Base-by-base conservation (phyloP, 305 asterid genomes). In the Fraxinus albicans region DNA sequence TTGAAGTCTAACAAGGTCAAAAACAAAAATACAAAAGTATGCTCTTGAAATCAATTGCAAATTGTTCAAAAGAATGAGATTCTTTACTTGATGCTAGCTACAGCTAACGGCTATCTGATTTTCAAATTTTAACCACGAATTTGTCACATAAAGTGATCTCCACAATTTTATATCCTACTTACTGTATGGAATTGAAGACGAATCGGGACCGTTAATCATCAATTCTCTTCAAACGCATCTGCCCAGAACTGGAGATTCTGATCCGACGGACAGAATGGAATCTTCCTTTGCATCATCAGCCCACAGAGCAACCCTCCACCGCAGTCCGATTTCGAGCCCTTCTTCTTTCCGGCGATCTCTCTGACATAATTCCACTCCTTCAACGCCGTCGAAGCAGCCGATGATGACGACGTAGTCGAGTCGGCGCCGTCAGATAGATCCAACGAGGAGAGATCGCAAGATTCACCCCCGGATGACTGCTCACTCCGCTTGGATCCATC, bases 301-400 rank as follows among this genome's bases (percentile, higher is more conserved):
- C 99, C 98, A 65, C 99, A 96, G 17, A 94, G 90, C 91, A 88
- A 70, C 38, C 75, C 75, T 31, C 95, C 95, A 19, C 90, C 90
- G 74, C 91, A 92, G 88, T 86, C 85, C 0, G 92, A 81, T 84
- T 88, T 88, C 19, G 72, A 40, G 36, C 80, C 92, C 55, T 89
- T 88, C 86, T 88, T 80, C 79, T 89, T 92, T 82, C 91, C 95
- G 85, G 92, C 93, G 91, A 86, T 55, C 79, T 83, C 89, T 12
- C 89, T 84, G 19, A 88, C 84, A 25, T 91, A 87, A 80, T 92
- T 94, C 94, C 88, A 87, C 70, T 93, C 94, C 91, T 90, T 95
- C 88, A 92, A 67, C 75, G 88, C 90, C 55, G 90, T 89, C 0
- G 98, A 90, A 13, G 89, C 83, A 72, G 91, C 72, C 76, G 97